These are phyloP conservation scores for Ceraceosorus guamensis DNA, from an alignment of 1,284 basidiomycete species.

Conservation along the genomic window DNA sequence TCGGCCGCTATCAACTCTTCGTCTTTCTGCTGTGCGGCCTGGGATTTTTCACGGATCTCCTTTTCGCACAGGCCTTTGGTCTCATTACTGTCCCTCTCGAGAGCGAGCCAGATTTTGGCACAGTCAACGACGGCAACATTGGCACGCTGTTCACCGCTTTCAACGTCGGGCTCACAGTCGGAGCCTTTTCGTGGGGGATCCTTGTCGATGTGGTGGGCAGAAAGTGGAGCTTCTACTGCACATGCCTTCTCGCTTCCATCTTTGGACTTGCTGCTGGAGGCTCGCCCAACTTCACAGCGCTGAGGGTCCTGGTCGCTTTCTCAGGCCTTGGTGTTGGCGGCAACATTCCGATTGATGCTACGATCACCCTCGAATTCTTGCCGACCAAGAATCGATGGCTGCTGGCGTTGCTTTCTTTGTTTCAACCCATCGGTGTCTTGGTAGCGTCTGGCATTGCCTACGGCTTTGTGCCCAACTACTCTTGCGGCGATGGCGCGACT, in stretches of 20 bases:
- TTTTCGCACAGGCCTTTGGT: conserved; percentile 40
- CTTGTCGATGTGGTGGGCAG: conserved; percentile 39
- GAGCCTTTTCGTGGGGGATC: conserved; percentile 41
- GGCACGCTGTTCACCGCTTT: conserved; percentile 33
- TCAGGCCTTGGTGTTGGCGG: conserved; percentile 38
- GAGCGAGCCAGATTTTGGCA: conserved; percentile 19
- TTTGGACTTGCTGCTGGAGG: conserved; percentile 36
- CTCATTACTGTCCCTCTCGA: conserved; percentile 31
- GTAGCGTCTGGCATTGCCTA: conserved; percentile 38
- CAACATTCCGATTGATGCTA: conserved; percentile 39
- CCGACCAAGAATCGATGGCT: conserved; percentile 28
- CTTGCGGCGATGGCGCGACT: conserved; percentile 16
- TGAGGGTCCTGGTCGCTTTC: conserved; percentile 29
- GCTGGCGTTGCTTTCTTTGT: conserved; percentile 32
- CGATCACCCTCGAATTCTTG: conserved; percentile 38
- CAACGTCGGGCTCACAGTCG: conserved; percentile 34
- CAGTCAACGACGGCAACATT: conserved; percentile 18
- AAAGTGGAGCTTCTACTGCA: conserved; percentile 38
- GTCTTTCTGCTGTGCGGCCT: conserved; percentile 39
- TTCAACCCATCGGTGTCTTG: conserved; percentile 42
- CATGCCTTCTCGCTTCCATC: conserved; percentile 30
- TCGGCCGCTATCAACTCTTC: conserved; percentile 34
- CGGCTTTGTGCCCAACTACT: conserved; percentile 32
- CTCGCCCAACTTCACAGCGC: conserved; percentile 23
- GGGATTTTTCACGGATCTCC: conserved; percentile 40